Conservation (phyloP, 805 yeast genomes). For the Vanderwaltozyma yarrowii region DNA sequence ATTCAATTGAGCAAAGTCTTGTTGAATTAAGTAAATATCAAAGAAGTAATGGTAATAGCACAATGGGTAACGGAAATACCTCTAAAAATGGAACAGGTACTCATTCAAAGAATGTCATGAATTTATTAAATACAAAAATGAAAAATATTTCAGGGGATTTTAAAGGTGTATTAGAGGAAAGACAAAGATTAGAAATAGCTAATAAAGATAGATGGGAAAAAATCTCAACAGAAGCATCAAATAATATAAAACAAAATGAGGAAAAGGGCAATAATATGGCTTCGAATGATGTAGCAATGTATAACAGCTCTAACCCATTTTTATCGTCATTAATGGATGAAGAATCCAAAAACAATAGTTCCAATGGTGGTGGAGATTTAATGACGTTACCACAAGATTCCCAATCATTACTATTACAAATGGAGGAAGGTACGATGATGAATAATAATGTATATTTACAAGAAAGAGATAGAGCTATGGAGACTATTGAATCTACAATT, state of each 20-base stretch:
- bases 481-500: conserved; percentile 92
- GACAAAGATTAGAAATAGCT: conserved; percentile 76
- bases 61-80: conserved; percentile 29
- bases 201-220: conserved; percentile 77
- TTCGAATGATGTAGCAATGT: conserved; percentile 9
- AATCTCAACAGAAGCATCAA: conserved; percentile 35
- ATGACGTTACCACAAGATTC: conserved; percentile 55
- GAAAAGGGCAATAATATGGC: conserved; percentile 1
- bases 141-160: conserved; percentile 89
- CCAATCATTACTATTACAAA: conserved; percentile 66
- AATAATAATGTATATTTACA: conserved; percentile 55
- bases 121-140: conserved; percentile 76
- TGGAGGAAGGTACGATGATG: conserved; percentile 64
- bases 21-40: conserved; percentile 61
- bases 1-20: conserved; percentile 68
- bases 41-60: conserved; percentile 39
- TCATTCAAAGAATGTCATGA: conserved; percentile 80
- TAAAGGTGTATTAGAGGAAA: conserved; percentile 74
- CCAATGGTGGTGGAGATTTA: conserved; percentile 38
- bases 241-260: conserved; percentile 2
- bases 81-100: conserved; percentile 32
- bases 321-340: conserved; percentile 27
- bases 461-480: conserved; percentile 83
- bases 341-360: conserved; percentile 4
- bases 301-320: conserved; percentile 33